These are phyloP conservation scores for Rosellinia necatrix DNA, from an alignment of 2,329 filamentous ascomycete species.

Conservation along the genomic window DNA sequence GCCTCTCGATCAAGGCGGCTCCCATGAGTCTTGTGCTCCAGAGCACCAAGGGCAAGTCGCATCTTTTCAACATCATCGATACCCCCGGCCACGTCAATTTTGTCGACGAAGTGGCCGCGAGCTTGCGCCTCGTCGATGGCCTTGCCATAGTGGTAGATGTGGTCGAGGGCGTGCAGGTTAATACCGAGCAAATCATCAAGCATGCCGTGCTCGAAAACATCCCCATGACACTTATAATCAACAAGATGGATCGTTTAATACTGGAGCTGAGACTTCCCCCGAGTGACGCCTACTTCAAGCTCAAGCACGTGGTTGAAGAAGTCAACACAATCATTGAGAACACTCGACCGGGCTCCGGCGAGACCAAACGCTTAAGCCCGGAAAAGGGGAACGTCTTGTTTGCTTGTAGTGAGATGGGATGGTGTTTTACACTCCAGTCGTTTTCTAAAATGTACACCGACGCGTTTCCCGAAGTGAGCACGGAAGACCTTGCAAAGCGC, in stretches of 20 bases:
- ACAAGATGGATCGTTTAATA: conserved; percentile 96
- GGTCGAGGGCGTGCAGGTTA: conserved; percentile 97
- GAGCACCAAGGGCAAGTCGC: conserved; percentile 88
- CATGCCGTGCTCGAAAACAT: conserved; percentile 90
- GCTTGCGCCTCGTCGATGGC: conserved; percentile 85
- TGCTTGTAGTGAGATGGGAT: conserved; percentile 88
- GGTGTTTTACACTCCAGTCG: conserved; percentile 93
- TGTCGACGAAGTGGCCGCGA: conserved; percentile 92
- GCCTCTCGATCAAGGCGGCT: conserved; percentile 87
- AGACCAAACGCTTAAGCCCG: conserved; percentile 80
- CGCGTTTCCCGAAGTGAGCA: conserved; percentile 80
- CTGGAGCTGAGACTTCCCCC: conserved; percentile 93
- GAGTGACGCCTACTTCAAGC: conserved; percentile 96
- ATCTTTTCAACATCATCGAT: conserved; percentile 92
- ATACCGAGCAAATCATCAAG: conserved; percentile 96
- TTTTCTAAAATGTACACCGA: conserved; percentile 97
- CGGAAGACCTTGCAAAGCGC: conserved; percentile 79
- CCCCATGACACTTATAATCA: conserved; percentile 87
- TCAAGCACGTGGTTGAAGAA: conserved; percentile 98
- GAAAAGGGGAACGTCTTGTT: conserved; percentile 99
- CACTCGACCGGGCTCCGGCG: conserved; percentile 79
- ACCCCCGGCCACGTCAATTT: conserved; percentile 99
- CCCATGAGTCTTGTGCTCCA: conserved; percentile 94
- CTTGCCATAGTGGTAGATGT: conserved; percentile 94
- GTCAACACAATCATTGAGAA: conserved; percentile 96